Percentiles rank a stretch among this genome's conserved stretches.
Evolutionary conservation across 2,329 filamentous ascomycete species (phyloP).

Genomic region (Chalaropsis thielavioides): DNA sequence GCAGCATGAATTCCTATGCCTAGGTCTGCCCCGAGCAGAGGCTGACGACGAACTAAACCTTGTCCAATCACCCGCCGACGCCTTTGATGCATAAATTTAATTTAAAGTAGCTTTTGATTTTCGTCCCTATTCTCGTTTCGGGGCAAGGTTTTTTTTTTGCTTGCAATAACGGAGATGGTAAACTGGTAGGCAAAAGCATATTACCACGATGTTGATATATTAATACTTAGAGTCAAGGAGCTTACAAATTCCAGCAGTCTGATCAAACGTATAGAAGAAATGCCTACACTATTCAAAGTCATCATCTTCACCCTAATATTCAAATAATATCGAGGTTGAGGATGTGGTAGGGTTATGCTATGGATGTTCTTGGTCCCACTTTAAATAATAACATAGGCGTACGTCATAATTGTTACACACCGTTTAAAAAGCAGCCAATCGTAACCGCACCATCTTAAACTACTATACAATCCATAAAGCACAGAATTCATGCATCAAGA

Average conservation of each 20-base stretch:
- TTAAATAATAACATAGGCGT: neutral
- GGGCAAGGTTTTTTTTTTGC: neutral
- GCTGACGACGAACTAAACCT: neutral
- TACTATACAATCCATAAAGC: too few relatives aligned
- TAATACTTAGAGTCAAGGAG: neutral
- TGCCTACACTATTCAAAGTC: neutral
- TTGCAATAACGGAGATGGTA: neutral
- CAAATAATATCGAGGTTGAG: neutral
- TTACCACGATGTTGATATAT: neutral
- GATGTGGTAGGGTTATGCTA: neutral
- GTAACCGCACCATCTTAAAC: neutral
- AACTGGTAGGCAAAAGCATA: neutral
- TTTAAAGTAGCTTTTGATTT: neutral
- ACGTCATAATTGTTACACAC: neutral
- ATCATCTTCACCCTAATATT: too few relatives aligned
- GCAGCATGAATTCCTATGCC: conserved; percentile 51
- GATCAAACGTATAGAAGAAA: neutral
- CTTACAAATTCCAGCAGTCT: neutral
- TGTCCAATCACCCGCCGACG: neutral
- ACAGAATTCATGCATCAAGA: too few relatives aligned
- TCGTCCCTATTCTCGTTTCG: neutral
- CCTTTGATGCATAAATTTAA: neutral
- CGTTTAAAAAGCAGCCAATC: neutral
- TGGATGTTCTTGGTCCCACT: neutral
- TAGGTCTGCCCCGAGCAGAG: conserved; percentile 14